These are phyloP conservation scores for Candida sojae DNA, from an alignment of 1,139 yeast genomes.

Conservation along the genomic window DNA sequence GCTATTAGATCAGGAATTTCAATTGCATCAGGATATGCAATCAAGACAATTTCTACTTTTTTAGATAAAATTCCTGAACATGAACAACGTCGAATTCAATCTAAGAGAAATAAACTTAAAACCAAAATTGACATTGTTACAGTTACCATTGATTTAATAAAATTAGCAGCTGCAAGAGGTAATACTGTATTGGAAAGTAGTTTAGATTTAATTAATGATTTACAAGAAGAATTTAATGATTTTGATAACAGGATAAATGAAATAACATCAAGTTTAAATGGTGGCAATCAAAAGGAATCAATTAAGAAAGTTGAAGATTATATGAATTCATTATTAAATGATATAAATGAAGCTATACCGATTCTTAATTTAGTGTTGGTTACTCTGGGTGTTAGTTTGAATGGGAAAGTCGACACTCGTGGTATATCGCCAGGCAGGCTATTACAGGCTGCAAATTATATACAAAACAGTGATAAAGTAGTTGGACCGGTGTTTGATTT, in stretches of 20 bases:
- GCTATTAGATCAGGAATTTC: slow-evolving; percentile 80
- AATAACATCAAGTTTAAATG: slow-evolving; percentile 24
- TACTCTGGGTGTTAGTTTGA: slow-evolving; percentile 69
- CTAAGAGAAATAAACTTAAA: slow-evolving; percentile 48
- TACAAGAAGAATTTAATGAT: slow-evolving; percentile 58
- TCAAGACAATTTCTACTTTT: slow-evolving; percentile 61
- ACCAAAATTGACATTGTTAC: slow-evolving; percentile 65
- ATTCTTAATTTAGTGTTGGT: slow-evolving; percentile 65
- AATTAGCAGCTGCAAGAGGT: slow-evolving; percentile 70
- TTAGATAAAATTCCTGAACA: slow-evolving; percentile 62
- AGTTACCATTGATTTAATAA: slow-evolving; percentile 70
- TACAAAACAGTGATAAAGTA: slow-evolving; percentile 19
- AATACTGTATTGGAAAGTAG: slow-evolving; percentile 65
- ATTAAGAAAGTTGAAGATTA: slow-evolving; percentile 50
- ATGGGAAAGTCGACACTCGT: slow-evolving; percentile 47
- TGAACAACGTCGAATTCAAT: slow-evolving; percentile 48
- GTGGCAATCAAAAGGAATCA: slow-evolving; percentile 40
- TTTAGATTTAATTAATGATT: slow-evolving; percentile 53
- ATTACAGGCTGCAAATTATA: slow-evolving; percentile 60
- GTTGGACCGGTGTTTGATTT: slow-evolving; percentile 67
- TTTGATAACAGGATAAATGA: slow-evolving; percentile 55
- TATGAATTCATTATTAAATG: slow-evolving; percentile 47
- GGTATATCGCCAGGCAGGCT: slow-evolving; percentile 66
- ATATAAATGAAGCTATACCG: slow-evolving; percentile 73
- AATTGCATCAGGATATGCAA: slow-evolving; percentile 74